Percentiles rank a stretch among this genome's conserved stretches.
phyloP scores from a whole-genome alignment of 768 basidiomycete species.

The Amanita thiersii region DNA sequence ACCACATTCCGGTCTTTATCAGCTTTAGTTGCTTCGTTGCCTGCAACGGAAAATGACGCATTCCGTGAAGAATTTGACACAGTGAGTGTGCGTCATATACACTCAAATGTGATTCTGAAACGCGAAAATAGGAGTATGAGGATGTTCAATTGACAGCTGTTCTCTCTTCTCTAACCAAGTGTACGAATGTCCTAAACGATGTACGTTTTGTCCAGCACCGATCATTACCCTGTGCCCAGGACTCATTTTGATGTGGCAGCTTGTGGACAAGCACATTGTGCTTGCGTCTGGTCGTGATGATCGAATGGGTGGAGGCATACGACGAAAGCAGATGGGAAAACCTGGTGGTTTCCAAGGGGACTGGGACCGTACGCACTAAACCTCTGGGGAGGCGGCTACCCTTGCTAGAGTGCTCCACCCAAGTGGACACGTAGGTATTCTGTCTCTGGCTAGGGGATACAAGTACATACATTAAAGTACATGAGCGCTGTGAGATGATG shows the following conservation, averaged over 20 bases:
- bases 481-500: no score
- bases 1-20: conserved; percentile 76
- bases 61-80: conserved; percentile 89
- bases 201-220: conserved; percentile 40
- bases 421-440: no score
- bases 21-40: conserved; percentile 81
- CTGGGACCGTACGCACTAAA: conserved; percentile 48
- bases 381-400: no score
- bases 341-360: conserved; percentile 34
- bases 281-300: conserved; percentile 42
- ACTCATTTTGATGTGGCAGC: conserved; percentile 22
- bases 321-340: conserved; percentile 46
- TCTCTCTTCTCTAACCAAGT: conserved; percentile 83
- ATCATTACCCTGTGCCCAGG: neutral
- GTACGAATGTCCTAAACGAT: conserved; percentile 80
- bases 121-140: conserved; percentile 79
- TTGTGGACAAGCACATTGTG: conserved; percentile 76
- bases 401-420: no score
- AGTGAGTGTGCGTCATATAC: conserved; percentile 30
- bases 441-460: no score
- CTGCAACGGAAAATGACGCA: conserved; percentile 72
- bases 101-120: conserved; percentile 6
- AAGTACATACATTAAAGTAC: no score
- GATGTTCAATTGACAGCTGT: conserved; percentile 92
- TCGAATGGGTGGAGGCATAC: conserved; percentile 32